Evolutionary conservation across 371 early-diverging fungal species (phyloP).

Genomic region (Chytridium lagenaria): DNA sequence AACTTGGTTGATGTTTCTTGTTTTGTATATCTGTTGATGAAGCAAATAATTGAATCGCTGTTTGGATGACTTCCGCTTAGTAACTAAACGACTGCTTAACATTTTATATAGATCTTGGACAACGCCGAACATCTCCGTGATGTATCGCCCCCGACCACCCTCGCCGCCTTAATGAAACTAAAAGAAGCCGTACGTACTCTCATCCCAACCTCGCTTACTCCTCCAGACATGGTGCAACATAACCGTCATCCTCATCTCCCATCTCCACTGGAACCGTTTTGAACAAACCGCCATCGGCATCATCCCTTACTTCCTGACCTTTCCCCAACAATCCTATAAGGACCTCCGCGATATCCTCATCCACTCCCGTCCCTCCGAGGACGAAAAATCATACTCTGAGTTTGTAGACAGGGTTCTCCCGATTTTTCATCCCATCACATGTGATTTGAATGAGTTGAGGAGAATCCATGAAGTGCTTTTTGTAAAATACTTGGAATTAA

Average conservation of each 20-base stretch:
- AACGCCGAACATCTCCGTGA: conserved; percentile 82
- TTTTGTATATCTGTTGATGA: too few species aligned
- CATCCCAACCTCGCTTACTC: background rate
- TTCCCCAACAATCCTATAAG: conserved; percentile 67
- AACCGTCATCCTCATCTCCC: conserved; percentile 73
- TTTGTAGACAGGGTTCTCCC: conserved; percentile 78
- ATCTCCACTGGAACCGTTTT: conserved; percentile 82
- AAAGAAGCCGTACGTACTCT: conserved; percentile 65
- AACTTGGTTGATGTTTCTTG: too few species aligned
- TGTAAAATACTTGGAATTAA: conserved; percentile 82
- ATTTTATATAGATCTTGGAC: too few species aligned
- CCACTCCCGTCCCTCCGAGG: conserved; percentile 57
- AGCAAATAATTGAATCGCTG: too few species aligned
- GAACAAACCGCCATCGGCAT: conserved; percentile 68
- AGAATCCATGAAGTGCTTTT: conserved; percentile 78
- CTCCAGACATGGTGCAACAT: conserved; percentile 65
- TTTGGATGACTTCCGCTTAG: too few species aligned
- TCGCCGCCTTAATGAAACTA: conserved; percentile 73
- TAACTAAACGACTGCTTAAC: too few species aligned
- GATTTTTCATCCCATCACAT: conserved; percentile 77
- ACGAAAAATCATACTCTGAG: conserved; percentile 59
- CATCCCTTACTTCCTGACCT: conserved; percentile 67
- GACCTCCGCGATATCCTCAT: background rate
- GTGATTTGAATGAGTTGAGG: conserved; percentile 84
- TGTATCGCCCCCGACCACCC: conserved; percentile 63